Evolutionary conservation across 345 rosid genomes (phyloP).

Genomic region (Camelina hispida): DNA sequence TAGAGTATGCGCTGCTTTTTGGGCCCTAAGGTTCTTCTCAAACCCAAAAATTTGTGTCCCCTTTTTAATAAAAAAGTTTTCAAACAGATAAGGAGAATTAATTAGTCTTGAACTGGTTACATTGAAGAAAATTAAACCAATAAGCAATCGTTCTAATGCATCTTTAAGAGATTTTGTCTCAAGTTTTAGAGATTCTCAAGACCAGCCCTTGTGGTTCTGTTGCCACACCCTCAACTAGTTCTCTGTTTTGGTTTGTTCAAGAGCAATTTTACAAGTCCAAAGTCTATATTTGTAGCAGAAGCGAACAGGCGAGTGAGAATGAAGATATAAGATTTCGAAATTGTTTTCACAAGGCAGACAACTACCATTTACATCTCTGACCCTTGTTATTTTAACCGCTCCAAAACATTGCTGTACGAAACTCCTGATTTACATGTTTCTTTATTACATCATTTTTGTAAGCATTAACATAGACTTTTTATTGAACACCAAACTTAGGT

Average conservation of each 20-base stretch:
- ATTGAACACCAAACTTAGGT: slow-evolving; percentile 10
- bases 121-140: not conserved
- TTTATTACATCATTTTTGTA: slow-evolving; percentile 18
- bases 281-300: not conserved
- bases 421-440: slow-evolving; percentile 35
- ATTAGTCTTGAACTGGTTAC: not conserved
- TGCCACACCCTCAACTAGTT: not conserved
- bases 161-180: not conserved
- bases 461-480: slow-evolving; percentile 9
- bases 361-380: not conserved
- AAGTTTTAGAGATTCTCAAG: too few species aligned
- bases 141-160: not conserved
- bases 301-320: not conserved
- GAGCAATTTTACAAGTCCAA: not conserved
- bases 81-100: too few species aligned
- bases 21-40: not conserved
- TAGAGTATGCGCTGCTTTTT: not conserved
- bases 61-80: too few species aligned
- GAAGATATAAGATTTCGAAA: not conserved
- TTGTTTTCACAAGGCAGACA: not conserved
- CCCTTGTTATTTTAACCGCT: not conserved
- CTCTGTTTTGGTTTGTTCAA: not conserved
- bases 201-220: too few species aligned
- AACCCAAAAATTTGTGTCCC: not conserved
- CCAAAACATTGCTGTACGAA: slow-evolving; percentile 14